Evolutionary conservation across 257 asterid genomes (phyloP).

Genomic region (Solanum neorickii): DNA sequence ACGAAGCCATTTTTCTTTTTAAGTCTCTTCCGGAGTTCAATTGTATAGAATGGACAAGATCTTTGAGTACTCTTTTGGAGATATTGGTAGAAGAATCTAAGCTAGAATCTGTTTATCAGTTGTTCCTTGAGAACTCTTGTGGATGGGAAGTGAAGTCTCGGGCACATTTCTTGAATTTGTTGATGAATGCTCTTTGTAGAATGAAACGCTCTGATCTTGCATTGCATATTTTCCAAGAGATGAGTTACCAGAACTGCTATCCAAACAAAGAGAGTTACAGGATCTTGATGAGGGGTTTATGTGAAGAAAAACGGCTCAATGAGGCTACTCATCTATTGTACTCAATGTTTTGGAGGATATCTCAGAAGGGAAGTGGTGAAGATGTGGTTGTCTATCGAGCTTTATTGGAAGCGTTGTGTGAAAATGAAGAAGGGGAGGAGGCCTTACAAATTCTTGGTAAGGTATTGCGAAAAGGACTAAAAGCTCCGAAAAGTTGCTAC

Average conservation of each 20-base stretch:
- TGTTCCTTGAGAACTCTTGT: constrained; percentile 52
- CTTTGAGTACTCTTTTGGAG: constrained; percentile 65
- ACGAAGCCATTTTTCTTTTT: constrained; percentile 69
- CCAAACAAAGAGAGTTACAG: constrained; percentile 63
- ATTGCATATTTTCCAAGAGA: constrained; percentile 62
- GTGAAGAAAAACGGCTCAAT: constrained; percentile 48
- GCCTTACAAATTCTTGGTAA: constrained; percentile 57
- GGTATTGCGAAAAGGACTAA: constrained; percentile 72
- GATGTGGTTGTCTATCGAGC: constrained; percentile 62
- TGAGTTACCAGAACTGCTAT: constrained; percentile 58
- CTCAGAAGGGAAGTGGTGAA: constrained; percentile 70
- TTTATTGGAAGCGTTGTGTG: constrained; percentile 70
- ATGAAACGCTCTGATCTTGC: constrained; percentile 70
- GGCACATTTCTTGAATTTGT: constrained; percentile 46
- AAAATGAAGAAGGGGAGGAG: constrained; percentile 54
- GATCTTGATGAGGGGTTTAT: constrained; percentile 80
- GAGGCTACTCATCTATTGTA: constrained; percentile 81
- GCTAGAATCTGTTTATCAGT: constrained; percentile 39
- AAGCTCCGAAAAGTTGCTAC: constrained; percentile 43
- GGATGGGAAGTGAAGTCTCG: constrained; percentile 83
- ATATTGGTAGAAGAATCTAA: constrained; percentile 58
- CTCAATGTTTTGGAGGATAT: constrained; percentile 79
- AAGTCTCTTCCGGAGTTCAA: constrained; percentile 63
- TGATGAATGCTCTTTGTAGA: constrained; percentile 57
- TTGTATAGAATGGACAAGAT: constrained; percentile 61